Conservation (phyloP, 108 stramenopile genomes). For the Skeletonema tropicum region DNA sequence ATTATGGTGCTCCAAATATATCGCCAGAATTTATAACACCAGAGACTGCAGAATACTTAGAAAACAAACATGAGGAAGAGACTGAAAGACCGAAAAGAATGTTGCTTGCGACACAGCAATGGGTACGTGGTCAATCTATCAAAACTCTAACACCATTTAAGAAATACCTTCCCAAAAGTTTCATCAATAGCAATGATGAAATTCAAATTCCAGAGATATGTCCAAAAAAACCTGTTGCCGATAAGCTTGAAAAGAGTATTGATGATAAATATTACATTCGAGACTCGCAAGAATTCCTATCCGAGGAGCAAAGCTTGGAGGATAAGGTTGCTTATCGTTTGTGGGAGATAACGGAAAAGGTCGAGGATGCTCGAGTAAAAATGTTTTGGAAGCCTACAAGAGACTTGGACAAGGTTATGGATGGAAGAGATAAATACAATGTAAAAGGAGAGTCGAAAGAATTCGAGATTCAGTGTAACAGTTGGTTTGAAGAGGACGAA, state of each 20-base stretch:
- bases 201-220: neutral
- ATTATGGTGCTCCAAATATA: neutral
- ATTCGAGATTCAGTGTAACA: neutral
- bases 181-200: no score
- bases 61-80: neutral
- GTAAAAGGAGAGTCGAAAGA: neutral
- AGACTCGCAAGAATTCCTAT: neutral
- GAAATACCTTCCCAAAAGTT: neutral
- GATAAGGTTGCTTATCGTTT: neutral
- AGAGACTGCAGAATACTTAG: neutral
- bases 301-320: neutral
- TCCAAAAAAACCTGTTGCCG: neutral
- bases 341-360: neutral
- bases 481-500: neutral
- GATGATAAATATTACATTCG: slow-evolving; percentile 3
- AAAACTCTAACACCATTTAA: neutral
- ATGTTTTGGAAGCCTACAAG: slow-evolving; percentile 1
- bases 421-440: slow-evolving; percentile 1
- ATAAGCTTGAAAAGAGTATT: neutral
- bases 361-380: neutral
- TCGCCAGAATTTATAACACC: neutral
- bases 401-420: neutral
- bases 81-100: neutral
- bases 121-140: neutral
- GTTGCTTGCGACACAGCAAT: neutral